Evolutionary conservation across 495 filamentous ascomycete genomes (phyloP).

Genomic region (Trichoderma asperelloides): DNA sequence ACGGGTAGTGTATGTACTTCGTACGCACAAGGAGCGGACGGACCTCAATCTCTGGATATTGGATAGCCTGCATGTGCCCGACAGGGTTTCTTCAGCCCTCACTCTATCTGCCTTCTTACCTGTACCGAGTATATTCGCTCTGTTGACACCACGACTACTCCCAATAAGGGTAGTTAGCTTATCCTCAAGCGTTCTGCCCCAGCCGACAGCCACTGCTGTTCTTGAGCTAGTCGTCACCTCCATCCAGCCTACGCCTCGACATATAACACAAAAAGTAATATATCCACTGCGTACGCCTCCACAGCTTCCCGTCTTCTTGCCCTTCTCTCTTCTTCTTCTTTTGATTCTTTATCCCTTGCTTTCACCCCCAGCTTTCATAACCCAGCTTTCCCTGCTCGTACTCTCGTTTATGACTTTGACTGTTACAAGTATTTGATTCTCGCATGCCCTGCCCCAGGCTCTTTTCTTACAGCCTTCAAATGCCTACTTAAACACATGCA

Average conservation of each 20-base stretch:
- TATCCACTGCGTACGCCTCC: slow-evolving; percentile 29
- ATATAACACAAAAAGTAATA: slow-evolving; percentile 35
- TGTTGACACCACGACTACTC: slow-evolving; percentile 8
- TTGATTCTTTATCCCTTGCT: slow-evolving; percentile 12
- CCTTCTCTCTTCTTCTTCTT: slow-evolving; percentile 11
- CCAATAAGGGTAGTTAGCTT: slow-evolving; percentile 31
- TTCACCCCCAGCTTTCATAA: slow-evolving; percentile 10
- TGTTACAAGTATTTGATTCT: slow-evolving; percentile 5
- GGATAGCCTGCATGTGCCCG: slow-evolving; percentile 6
- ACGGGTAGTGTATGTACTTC: neutral
- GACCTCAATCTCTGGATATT: slow-evolving; percentile 3
- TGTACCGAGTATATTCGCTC: neutral
- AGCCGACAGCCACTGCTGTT: neutral
- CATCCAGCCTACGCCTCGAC: slow-evolving; percentile 36
- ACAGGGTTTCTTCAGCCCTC: slow-evolving; percentile 10
- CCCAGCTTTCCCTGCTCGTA: slow-evolving; percentile 2
- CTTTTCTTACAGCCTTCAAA: slow-evolving; percentile 7
- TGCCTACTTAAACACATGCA: slow-evolving; percentile 18
- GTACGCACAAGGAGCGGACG: neutral
- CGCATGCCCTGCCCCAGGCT: slow-evolving; percentile 9
- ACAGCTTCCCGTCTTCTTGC: slow-evolving; percentile 1
- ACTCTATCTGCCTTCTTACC: slow-evolving; percentile 12
- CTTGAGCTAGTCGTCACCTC: slow-evolving; percentile 43
- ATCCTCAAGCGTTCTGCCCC: slow-evolving; percentile 1
- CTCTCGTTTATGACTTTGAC: slow-evolving; percentile 11